Evolutionary conservation across 768 basidiomycete genomes (phyloP).

Genomic region (Tricholoma sp.): DNA sequence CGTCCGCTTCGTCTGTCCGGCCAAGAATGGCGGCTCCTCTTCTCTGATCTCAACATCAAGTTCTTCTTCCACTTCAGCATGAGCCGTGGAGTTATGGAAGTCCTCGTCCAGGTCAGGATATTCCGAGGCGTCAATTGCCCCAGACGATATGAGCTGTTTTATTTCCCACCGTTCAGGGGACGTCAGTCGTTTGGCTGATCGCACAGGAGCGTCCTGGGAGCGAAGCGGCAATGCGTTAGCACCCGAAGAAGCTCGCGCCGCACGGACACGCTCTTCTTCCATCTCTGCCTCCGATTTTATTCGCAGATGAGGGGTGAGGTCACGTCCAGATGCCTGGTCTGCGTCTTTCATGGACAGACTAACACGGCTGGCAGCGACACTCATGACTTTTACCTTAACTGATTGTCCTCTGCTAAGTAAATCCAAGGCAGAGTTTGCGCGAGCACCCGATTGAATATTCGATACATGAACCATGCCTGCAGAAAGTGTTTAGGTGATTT

Average conservation of each 20-base stretch:
- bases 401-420: constrained; percentile 77
- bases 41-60: constrained; percentile 96
- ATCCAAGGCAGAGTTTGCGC: constrained; percentile 85
- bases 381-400: constrained; percentile 97
- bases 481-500: constrained; percentile 6
- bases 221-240: constrained; percentile 83
- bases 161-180: constrained; percentile 99
- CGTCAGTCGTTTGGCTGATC: constrained; percentile 85
- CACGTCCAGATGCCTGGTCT: constrained; percentile 84
- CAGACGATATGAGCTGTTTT: constrained; percentile 96
- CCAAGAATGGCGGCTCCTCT: constrained; percentile 93
- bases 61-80: constrained; percentile 91
- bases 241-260: constrained; percentile 67
- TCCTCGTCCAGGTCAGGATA: constrained; percentile 93
- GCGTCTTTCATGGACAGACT: constrained; percentile 98
- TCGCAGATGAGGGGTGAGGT: constrained; percentile 90
- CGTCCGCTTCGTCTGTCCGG: constrained; percentile 94
- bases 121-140: constrained; percentile 86
- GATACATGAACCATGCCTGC: constrained; percentile 98
- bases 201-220: constrained; percentile 48
- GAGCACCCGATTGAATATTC: constrained; percentile 77
- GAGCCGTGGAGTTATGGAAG: constrained; percentile 66
- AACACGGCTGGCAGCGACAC: constrained; percentile 73
- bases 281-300: constrained; percentile 94
- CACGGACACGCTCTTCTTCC: constrained; percentile 67